A percentile compares a stretch with the other conserved stretches of the same genome.
These are phyloP conservation scores for Lycium barbarum DNA, from an alignment of 257 asterid species.

Conservation along the genomic window DNA sequence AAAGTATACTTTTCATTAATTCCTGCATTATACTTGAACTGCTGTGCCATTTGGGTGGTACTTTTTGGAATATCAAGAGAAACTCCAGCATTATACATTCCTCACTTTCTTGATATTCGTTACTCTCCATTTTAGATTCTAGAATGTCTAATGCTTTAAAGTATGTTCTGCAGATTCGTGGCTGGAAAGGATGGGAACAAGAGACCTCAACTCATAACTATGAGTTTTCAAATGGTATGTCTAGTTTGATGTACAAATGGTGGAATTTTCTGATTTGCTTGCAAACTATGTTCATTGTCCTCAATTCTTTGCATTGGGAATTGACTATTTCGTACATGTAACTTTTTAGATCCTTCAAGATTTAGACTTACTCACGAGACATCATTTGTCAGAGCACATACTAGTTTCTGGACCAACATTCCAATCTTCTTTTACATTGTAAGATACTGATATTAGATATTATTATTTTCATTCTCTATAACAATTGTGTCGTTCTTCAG, in stretches of 20 bases:
- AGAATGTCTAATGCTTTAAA: slow-evolving; percentile 13
- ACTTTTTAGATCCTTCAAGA: slow-evolving; percentile 83
- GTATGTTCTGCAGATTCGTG: slow-evolving; percentile 65
- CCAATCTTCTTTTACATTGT: slow-evolving; percentile 84
- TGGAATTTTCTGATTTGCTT: neutral
- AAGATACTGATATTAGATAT: slow-evolving; percentile 22
- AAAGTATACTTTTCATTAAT: neutral
- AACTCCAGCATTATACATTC: neutral
- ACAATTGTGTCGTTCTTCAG: neutral
- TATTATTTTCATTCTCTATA: slow-evolving; percentile 2
- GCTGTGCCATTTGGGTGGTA: slow-evolving; percentile 22
- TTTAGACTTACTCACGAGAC: slow-evolving; percentile 94
- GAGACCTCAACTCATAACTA: slow-evolving; percentile 77
- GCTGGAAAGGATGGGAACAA: slow-evolving; percentile 96
- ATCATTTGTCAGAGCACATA: slow-evolving; percentile 91
- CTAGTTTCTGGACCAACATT: slow-evolving; percentile 91
- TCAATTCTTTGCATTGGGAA: neutral
- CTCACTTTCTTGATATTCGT: neutral
- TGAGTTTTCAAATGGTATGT: slow-evolving; percentile 82
- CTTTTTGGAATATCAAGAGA: slow-evolving; percentile 18
- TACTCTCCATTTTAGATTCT: neutral
- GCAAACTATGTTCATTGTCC: neutral
- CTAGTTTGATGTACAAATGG: neutral
- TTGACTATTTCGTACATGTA: slow-evolving; percentile 26
- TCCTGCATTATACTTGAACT: slow-evolving; percentile 18